Conservation (phyloP, 1,139 yeast genomes). For the Pichia sp. region DNA sequence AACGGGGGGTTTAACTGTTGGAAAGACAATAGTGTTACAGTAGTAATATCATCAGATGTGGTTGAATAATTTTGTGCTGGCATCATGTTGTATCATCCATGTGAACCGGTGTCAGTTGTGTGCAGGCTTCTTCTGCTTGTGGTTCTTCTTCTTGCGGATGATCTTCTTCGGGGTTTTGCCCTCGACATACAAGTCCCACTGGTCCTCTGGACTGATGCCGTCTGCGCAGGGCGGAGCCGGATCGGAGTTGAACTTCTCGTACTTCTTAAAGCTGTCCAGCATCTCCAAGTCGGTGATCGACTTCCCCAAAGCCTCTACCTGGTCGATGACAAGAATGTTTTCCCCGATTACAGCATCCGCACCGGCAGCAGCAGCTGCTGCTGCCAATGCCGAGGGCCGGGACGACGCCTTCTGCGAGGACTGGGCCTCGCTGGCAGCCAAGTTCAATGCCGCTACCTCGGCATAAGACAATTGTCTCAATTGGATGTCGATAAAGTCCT, state of each 20-base stretch:
- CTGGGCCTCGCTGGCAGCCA: background rate
- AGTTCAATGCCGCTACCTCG: constrained; percentile 42
- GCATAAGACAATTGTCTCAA: constrained; percentile 47
- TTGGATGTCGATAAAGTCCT: constrained; percentile 43
- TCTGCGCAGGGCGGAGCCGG: background rate
- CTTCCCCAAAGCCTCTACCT: constrained; percentile 28
- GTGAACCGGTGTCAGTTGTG: background rate
- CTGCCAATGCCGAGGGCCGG: background rate
- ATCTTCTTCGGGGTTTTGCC: constrained; percentile 7
- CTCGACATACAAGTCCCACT: constrained; percentile 13
- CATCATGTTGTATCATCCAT: too few relatives aligned
- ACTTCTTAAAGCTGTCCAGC: constrained; percentile 21
- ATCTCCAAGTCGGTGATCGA: constrained; percentile 31
- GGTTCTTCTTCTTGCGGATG: constrained; percentile 9
- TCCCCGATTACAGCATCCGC: too few relatives aligned
- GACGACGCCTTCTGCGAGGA: background rate
- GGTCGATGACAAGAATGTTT: constrained; percentile 26
- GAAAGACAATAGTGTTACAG: background rate
- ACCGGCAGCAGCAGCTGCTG: too few relatives aligned
- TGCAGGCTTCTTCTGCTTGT: background rate
- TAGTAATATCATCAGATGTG: background rate
- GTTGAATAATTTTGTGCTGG: too few relatives aligned
- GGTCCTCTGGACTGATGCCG: constrained; percentile 6
- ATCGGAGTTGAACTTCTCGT: constrained; percentile 16
- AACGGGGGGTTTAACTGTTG: too few relatives aligned